These are phyloP conservation scores for Rhododendron vialii DNA, from an alignment of 148 eudicot species.

Conservation along the genomic window DNA sequence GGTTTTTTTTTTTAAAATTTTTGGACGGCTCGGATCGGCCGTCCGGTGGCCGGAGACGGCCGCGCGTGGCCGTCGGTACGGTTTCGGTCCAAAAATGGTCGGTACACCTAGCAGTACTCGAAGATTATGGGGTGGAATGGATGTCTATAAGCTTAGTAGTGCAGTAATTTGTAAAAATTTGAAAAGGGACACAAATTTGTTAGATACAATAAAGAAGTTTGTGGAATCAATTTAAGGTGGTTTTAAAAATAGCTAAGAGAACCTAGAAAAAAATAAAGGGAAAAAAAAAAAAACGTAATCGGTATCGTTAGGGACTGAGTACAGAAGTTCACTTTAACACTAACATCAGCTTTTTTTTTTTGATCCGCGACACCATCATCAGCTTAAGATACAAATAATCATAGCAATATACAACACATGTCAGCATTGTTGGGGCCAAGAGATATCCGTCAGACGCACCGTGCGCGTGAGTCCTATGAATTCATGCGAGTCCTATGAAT, in stretches of 20 bases:
- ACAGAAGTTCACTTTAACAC: too few species aligned
- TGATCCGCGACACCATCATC: too few species aligned
- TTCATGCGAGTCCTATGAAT: not conserved
- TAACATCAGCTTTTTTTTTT: too few species aligned
- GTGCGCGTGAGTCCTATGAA: not conserved
- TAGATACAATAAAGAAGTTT: not conserved
- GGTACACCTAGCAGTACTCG: too few species aligned
- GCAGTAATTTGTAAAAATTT: not conserved
- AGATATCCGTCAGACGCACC: not conserved
- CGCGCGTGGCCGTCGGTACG: too few species aligned
- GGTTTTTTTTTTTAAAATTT: too few species aligned
- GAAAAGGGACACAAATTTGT: not conserved
- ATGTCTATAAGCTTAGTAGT: not conserved
- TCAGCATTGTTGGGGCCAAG: not conserved
- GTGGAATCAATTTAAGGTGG: not conserved
- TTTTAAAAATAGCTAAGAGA: not conserved
- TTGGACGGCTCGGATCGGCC: too few species aligned
- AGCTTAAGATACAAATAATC: not conserved
- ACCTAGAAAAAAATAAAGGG: not conserved
- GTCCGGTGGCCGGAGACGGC: too few species aligned
- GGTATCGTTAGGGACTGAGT: too few species aligned
- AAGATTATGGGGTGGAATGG: not conserved
- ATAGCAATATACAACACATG: not conserved
- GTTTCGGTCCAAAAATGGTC: too few species aligned
- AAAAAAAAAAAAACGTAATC: not conserved